A percentile compares a stretch with the other conserved stretches of the same genome.
Conservation (phyloP, 169 alveolate species). For the Fabrea salina region DNA sequence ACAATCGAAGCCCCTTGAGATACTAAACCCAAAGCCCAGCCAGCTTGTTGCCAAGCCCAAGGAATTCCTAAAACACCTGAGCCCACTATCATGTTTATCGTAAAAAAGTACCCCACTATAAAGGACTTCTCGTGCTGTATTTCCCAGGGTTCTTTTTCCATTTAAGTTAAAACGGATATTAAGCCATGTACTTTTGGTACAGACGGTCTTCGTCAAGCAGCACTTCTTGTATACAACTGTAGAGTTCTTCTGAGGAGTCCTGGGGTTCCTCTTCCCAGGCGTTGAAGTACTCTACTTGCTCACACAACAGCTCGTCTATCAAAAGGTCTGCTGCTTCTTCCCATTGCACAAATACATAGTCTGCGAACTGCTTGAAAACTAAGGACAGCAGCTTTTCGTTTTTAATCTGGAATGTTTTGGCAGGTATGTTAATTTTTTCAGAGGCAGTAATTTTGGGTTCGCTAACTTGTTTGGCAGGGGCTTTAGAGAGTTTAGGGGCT, state of each 20-base stretch:
- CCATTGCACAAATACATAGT: background rate
- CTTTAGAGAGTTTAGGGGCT: no score
- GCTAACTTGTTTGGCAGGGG: no score
- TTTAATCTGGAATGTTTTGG: no score
- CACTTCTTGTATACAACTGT: no score
- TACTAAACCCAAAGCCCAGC: background rate
- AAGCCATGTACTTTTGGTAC: no score
- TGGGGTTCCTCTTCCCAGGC: background rate
- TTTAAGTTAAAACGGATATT: no score
- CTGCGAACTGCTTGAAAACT: background rate
- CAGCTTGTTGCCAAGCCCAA: conserved; percentile 1
- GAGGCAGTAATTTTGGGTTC: no score
- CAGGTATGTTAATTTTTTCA: no score
- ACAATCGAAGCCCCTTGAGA: no score
- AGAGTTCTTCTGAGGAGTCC: no score
- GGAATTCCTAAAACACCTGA: conserved; percentile 11
- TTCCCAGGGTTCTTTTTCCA: background rate
- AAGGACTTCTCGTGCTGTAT: background rate
- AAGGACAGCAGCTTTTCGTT: background rate
- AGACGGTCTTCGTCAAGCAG: no score
- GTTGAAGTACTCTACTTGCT: background rate
- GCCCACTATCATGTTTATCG: background rate
- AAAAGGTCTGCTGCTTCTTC: background rate
- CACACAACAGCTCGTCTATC: background rate
- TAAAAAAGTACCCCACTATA: conserved; percentile 5